These are phyloP conservation scores for Cladosporium phlei DNA, from an alignment of 2,329 filamentous ascomycete genomes.

Conservation along the genomic window DNA sequence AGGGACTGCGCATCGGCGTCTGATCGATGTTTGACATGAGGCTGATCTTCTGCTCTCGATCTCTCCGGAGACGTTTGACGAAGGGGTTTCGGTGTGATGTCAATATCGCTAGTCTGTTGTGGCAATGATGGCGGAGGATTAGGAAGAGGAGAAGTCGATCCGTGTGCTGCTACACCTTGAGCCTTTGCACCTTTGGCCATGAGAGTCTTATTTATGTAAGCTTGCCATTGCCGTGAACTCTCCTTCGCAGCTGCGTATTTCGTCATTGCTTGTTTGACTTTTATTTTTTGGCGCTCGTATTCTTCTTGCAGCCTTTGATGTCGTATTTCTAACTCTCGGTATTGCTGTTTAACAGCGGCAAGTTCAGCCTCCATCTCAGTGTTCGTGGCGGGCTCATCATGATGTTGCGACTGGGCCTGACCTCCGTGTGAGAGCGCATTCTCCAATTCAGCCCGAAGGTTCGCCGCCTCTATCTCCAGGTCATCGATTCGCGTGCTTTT, in stretches of 20 bases:
- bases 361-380: not conserved
- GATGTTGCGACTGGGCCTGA: too few relatives aligned
- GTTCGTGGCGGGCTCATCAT: not conserved
- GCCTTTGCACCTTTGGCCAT: not conserved
- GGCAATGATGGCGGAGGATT: not conserved
- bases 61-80: not conserved
- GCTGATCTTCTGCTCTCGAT: not conserved
- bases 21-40: too few relatives aligned
- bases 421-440: slow-evolving; percentile 24
- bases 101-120: slow-evolving; percentile 10
- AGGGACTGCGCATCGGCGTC: not conserved
- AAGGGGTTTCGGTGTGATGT: slow-evolving; percentile 3
- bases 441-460: slow-evolving; percentile 23
- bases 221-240: slow-evolving; percentile 30
- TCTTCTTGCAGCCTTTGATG: slow-evolving; percentile 28
- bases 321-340: slow-evolving; percentile 25
- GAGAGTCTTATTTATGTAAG: slow-evolving; percentile 18
- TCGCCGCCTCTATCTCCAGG: slow-evolving; percentile 24
- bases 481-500: slow-evolving; percentile 12
- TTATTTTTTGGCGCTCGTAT: slow-evolving; percentile 21
- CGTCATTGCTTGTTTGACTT: slow-evolving; percentile 25
- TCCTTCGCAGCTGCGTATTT: slow-evolving; percentile 36
- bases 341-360: slow-evolving; percentile 16
- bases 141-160: too few relatives aligned
- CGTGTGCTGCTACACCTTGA: not conserved